phyloP scores from a whole-genome alignment of 257 asterid genomes.

The Petunia axillaris region DNA sequence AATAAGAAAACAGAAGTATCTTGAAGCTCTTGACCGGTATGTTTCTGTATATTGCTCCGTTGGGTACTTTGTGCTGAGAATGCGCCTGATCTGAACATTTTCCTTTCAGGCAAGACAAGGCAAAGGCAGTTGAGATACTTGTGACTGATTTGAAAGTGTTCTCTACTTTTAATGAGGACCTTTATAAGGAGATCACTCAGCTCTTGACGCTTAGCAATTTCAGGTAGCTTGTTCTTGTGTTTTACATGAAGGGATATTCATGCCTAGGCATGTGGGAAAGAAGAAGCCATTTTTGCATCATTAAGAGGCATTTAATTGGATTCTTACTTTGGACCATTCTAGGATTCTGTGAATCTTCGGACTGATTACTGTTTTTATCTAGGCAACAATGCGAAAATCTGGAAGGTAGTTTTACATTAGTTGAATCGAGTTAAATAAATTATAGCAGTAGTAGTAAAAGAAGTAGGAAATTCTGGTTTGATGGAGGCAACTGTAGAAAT shows the following conservation, averaged over 20 bases:
- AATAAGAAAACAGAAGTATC: slow-evolving; percentile 95
- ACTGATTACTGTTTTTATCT: too few relatives aligned
- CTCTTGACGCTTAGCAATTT: slow-evolving; percentile 80
- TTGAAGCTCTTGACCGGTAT: slow-evolving; percentile 96
- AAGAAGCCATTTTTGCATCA: background rate
- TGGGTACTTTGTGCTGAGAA: background rate
- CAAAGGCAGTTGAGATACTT: slow-evolving; percentile 87
- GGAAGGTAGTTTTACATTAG: too few relatives aligned
- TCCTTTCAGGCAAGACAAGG: slow-evolving; percentile 75
- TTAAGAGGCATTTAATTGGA: background rate
- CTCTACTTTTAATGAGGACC: slow-evolving; percentile 86
- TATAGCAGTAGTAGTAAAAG: too few relatives aligned
- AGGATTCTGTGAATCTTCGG: too few relatives aligned
- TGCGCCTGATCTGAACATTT: too few relatives aligned
- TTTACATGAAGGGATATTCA: background rate
- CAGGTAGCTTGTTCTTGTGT: slow-evolving; percentile 55
- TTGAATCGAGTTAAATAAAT: too few relatives aligned
- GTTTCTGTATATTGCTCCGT: background rate
- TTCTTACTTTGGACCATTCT: too few relatives aligned
- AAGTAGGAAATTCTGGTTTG: too few relatives aligned
- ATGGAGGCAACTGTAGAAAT: too few relatives aligned
- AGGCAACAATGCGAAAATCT: too few relatives aligned
- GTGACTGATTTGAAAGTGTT: slow-evolving; percentile 90
- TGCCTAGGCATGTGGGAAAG: background rate
- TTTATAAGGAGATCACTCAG: slow-evolving; percentile 93